Evolutionary conservation across 257 asterid genomes (phyloP).

Genomic region (Datura wrightii): DNA sequence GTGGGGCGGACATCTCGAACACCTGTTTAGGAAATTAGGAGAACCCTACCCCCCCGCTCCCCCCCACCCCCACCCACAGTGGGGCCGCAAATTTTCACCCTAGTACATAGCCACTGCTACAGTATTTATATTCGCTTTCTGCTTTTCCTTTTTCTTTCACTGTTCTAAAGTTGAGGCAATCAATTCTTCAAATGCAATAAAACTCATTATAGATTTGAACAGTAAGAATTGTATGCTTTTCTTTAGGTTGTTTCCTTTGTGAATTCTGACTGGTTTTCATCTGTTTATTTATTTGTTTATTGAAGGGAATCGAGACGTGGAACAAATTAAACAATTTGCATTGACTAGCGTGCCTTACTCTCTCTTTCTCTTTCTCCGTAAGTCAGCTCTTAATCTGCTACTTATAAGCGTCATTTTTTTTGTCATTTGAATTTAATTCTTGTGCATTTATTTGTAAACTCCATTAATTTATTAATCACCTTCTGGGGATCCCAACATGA

Average conservation of each 20-base stretch:
- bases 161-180: too few species aligned
- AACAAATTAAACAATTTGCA: conserved; percentile 8
- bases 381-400: conserved; percentile 57
- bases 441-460: not conserved
- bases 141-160: not conserved
- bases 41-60: not conserved
- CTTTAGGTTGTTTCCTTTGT: not conserved
- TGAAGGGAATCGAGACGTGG: conserved; percentile 33
- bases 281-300: conserved; percentile 26
- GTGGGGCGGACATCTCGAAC: conserved; percentile 16
- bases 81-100: not conserved
- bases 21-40: not conserved
- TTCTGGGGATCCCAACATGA: conserved; percentile 39
- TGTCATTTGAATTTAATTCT: not conserved
- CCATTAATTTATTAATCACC: not conserved
- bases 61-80: not conserved
- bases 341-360: conserved; percentile 40
- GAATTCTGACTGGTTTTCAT: not conserved
- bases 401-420: conserved; percentile 29
- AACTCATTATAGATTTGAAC: too few species aligned
- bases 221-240: conserved; percentile 25
- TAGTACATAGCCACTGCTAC: not conserved
- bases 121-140: not conserved
- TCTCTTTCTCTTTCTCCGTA: conserved; percentile 48
- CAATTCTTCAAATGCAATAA: too few species aligned